phyloP scores from a whole-genome alignment of 495 filamentous ascomycete genomes.

The Tetracladium setigerum region DNA sequence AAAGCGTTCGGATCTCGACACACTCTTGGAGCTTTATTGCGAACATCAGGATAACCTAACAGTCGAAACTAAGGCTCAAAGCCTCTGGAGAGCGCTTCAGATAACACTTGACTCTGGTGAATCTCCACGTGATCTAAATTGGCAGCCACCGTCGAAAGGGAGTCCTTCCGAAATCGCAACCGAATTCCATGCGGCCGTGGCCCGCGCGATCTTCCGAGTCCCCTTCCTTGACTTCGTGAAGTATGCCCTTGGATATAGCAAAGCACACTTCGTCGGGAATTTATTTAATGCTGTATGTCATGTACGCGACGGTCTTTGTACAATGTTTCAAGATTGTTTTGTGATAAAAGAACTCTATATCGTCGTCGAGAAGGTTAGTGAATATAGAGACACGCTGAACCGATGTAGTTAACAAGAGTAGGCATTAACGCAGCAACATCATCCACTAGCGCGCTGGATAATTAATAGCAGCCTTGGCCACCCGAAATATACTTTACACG shows the following conservation, averaged over 20 bases:
- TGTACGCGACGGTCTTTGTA: conserved; percentile 4
- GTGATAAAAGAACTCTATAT: background rate
- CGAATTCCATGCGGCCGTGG: conserved; percentile 6
- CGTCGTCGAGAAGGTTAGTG: conserved; percentile 7
- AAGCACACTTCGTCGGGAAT: background rate
- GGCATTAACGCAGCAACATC: background rate
- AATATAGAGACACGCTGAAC: background rate
- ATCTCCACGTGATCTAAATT: background rate
- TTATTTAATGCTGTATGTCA: conserved; percentile 4
- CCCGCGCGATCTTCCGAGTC: conserved; percentile 5
- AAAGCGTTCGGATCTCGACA: conserved; percentile 1
- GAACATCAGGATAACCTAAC: background rate
- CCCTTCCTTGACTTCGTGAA: conserved; percentile 10
- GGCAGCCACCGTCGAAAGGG: background rate
- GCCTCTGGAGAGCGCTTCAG: background rate
- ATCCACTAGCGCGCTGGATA: conserved; percentile 1
- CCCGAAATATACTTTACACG: background rate
- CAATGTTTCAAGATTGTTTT: background rate
- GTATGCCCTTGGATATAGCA: conserved; percentile 7
- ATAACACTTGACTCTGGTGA: conserved; percentile 1
- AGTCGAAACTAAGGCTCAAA: background rate
- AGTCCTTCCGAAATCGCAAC: conserved; percentile 3
- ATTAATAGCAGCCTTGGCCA: conserved; percentile 2
- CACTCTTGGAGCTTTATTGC: background rate
- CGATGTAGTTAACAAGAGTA: conserved; percentile 4